Percentiles rank a stretch among this genome's conserved stretches.
Conservation (phyloP, 2,329 filamentous ascomycete species). For the Hymenoscyphus fructigenus region DNA sequence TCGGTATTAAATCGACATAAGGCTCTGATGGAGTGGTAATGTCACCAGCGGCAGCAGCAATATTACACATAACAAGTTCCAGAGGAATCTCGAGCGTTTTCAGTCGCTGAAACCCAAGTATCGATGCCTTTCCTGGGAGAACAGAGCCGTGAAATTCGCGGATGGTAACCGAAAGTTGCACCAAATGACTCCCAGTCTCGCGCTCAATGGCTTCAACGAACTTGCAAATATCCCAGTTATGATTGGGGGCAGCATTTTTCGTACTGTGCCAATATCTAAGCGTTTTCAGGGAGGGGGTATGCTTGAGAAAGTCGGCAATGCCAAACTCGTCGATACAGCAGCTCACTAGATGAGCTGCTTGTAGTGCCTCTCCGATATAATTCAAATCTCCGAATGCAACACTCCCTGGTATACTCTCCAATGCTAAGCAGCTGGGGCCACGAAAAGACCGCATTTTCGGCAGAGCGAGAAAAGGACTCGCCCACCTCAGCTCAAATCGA, state of each 20-base stretch:
- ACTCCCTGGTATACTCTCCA: conserved; percentile 3
- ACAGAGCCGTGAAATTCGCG: conserved; percentile 13
- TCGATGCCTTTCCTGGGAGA: conserved; percentile 9
- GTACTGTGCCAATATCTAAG: conserved; percentile 15
- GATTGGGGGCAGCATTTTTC: conserved; percentile 3
- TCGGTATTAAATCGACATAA: conserved; percentile 14
- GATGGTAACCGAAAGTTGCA: conserved; percentile 18
- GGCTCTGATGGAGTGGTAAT: conserved; percentile 9
- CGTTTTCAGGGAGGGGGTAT: conserved; percentile 13
- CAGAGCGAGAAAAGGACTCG: conserved; percentile 14
- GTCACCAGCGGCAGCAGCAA: conserved; percentile 5
- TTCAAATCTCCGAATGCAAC: conserved; percentile 10
- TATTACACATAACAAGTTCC: conserved; percentile 18
- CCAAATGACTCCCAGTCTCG: conserved; percentile 13
- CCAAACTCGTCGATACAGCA: conserved; percentile 15
- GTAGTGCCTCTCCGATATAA: conserved; percentile 7
- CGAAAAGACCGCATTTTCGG: conserved; percentile 13
- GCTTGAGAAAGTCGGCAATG: conserved; percentile 19
- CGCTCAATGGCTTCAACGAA: conserved; percentile 17
- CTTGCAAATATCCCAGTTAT: conserved; percentile 21
- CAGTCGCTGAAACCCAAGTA: conserved; percentile 16
- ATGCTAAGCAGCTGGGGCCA: conserved; percentile 7
- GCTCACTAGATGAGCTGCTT: conserved; percentile 10
- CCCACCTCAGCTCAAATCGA: conserved; percentile 11
- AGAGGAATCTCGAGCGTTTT: conserved; percentile 18